Evolutionary conservation across 192 early-diverging fungal species (phyloP), one percentile per base, ranked within the genome.

Genomic region (Nowakowskiella sp.): DNA sequence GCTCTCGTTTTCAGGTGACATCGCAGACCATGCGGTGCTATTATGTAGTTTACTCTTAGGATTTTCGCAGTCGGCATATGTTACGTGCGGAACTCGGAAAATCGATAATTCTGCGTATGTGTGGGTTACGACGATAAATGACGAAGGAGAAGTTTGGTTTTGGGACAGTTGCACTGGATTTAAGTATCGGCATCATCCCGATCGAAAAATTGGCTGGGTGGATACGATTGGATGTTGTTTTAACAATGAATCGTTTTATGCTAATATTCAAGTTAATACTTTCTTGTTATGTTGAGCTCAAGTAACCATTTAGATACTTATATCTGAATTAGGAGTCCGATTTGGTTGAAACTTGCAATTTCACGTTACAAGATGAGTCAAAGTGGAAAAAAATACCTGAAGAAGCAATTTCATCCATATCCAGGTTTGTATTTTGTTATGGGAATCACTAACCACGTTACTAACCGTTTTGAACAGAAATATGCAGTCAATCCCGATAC

Each of bases 191-290:
- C 9, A 34, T 23, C 3, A 7, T n/a, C n/a, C n/a, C n/a, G 45
- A 50, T 23, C 47, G 31, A 33, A 27, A 50, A 2, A 28, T 53
- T 19, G 52, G 44, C 8, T 29, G 44, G 43, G 47, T 52, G 19
- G 26, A 52, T 4, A 53, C 22, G 4, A n/a, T 59, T 13, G 64
- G 64, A 9, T 65, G 64, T 32, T 1, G 50, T 27, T 65, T 65
- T 28, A 62, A 62, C 44, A 49, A 63, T 6, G 53, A 65, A 49
- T 42, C 43, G 16, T 63, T 65, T 28, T 65, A 51, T 46, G 64
- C 60, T 5, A 55, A 61, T 39, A 49, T 62, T 19, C 49, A 21
- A 0, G 42, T n/a, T n/a, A n/a, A n/a, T n/a, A 39, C 13, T 19
- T 13, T 39, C 13, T 19, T 13, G 36, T 13, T 39, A 39, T 13